Evolutionary conservation across 1,139 yeast genomes (phyloP).

Genomic region (Blastobotrys petasosporus): DNA sequence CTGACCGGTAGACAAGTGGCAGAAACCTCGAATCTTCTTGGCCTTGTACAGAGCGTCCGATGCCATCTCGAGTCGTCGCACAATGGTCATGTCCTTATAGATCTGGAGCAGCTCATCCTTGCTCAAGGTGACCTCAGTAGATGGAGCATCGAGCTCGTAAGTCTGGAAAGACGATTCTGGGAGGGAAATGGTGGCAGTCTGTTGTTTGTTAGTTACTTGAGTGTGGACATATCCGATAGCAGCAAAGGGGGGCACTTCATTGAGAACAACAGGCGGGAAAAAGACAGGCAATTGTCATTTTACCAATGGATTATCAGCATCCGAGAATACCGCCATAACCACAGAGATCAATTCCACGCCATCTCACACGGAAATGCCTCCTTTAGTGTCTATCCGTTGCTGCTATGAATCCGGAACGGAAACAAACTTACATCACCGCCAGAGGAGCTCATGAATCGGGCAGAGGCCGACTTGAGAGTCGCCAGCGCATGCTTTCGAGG

Average conservation of each 20-base stretch:
- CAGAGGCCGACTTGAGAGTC: conserved; percentile 5
- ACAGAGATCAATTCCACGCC: no score
- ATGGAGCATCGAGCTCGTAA: conserved; percentile 67
- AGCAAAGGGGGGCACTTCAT: neutral
- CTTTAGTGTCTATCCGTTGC: neutral
- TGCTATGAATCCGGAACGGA: no score
- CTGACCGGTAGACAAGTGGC: conserved; percentile 98
- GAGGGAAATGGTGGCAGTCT: conserved; percentile 41
- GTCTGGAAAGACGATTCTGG: conserved; percentile 82
- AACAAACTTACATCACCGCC: conserved; percentile 6
- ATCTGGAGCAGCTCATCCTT: conserved; percentile 76
- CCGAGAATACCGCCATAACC: no score
- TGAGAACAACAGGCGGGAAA: no score
- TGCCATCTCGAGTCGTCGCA: conserved; percentile 98
- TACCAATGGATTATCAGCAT: no score
- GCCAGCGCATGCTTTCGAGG: conserved; percentile 8
- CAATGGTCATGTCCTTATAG: conserved; percentile 93
- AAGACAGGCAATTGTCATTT: no score
- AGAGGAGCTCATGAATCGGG: conserved; percentile 12
- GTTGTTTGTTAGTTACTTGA: neutral
- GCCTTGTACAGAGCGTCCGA: conserved; percentile 97
- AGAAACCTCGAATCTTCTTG: conserved; percentile 96
- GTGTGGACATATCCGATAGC: neutral
- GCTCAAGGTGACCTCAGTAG: conserved; percentile 65
- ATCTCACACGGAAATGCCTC: neutral